Evolutionary conservation across 169 alveolate species (phyloP).

Genomic region (Plasmodium malariae): DNA sequence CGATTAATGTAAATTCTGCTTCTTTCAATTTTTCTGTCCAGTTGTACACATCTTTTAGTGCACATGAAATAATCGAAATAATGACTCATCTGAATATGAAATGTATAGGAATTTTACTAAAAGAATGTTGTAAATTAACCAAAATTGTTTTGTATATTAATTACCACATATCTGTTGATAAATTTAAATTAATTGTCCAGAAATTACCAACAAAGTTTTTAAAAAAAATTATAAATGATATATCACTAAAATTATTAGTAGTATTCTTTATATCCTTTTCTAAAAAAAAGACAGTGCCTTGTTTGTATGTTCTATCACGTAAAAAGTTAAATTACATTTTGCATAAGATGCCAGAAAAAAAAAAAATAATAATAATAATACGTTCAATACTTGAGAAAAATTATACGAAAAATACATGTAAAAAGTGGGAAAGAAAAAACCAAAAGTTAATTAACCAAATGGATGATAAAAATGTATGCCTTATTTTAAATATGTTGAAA

Average conservation of each 20-base stretch:
- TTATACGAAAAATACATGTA: not conserved
- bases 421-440: not conserved
- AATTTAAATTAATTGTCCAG: constrained; percentile 17
- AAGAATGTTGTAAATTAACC: constrained; percentile 4
- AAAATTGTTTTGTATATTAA: constrained; percentile 49
- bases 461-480: constrained; percentile 19
- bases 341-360: constrained; percentile 8
- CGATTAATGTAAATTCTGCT: constrained; percentile 5
- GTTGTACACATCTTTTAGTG: constrained; percentile 28
- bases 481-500: constrained; percentile 29
- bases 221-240: constrained; percentile 62
- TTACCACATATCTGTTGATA: constrained; percentile 33
- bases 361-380: not conserved
- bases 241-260: constrained; percentile 36
- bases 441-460: constrained; percentile 11
- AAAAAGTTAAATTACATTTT: constrained; percentile 10
- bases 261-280: constrained; percentile 27
- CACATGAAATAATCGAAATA: constrained; percentile 37
- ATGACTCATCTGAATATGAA: constrained; percentile 13
- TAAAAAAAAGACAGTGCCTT: constrained; percentile 25
- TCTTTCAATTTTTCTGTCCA: constrained; percentile 15
- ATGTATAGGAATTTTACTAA: constrained; percentile 24
- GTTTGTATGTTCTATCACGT: constrained; percentile 5
- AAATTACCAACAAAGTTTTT: constrained; percentile 39
- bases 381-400: too few species aligned